Base-by-base conservation (phyloP, 768 basidiomycete genomes). In the Russula lepida region DNA sequence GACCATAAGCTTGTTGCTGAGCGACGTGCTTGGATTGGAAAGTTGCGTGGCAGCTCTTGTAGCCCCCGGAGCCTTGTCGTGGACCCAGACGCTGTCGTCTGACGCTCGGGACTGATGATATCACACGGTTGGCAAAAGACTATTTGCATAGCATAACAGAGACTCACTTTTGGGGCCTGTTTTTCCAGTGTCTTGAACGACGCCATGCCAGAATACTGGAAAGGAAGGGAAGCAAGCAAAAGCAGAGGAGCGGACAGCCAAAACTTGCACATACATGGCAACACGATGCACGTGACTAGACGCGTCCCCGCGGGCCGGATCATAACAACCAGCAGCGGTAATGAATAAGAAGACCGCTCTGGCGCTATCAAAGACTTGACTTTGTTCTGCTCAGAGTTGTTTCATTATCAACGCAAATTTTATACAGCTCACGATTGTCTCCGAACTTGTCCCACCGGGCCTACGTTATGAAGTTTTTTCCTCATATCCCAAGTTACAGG, bases 1-100 rank as follows among this genome's bases (percentile, higher is more conserved):
- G 66, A 95, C 87, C 64, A 89, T 71, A 65, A 95, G 82, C 70
- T 84, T 66, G 52, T 33, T 66, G 63, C 37, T 59, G 43, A 46
- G 48, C 21, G 49, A 17, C 5, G 60, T 25, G 6, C 23, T 51
- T 1, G 27, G 19, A 6, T 46, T 46, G 41, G 30, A 23, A 19
- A 23, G n/a, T 52, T 44, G 50, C 15, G 39, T 23, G 8, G 44
- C 3, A 51, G 41, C 30, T 15, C 48, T 52, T 27, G 37, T 54
- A 27, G 41, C 52, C 11, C 25, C 59, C 43, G 62, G 62, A 30
- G 60, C 60, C 23, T 46, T 56, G 55, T 64, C 63, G 23, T 64
- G 63, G 33, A 57, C 41, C 63, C 60, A 64, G 27, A 56, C 39
- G 48, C 21, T 52, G 25, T 64, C 63, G 37, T 37, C 54, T 28